Conservation (phyloP, 2,329 filamentous ascomycete species). For the Xylaria sp. region DNA sequence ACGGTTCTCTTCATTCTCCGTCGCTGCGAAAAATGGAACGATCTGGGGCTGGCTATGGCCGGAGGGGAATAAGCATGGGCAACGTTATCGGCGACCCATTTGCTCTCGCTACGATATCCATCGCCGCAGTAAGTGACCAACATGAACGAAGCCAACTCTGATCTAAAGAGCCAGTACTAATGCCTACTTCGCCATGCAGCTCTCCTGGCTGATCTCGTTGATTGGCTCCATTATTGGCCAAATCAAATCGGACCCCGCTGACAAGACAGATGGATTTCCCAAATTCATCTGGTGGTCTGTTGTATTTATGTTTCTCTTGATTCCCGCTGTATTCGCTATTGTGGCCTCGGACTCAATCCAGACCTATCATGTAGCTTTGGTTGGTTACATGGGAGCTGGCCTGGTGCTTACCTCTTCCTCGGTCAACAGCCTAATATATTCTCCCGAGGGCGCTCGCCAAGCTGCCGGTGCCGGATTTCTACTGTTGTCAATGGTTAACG, state of each 20-base stretch:
- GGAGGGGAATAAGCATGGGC: constrained; percentile 72
- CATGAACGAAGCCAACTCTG: constrained; percentile 16
- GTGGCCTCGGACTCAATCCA: constrained; percentile 83
- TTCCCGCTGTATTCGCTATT: constrained; percentile 79
- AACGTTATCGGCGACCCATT: constrained; percentile 97
- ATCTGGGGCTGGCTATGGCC: constrained; percentile 61
- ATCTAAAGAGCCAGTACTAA: background rate
- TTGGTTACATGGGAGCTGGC: constrained; percentile 83
- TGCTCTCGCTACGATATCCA: constrained; percentile 90
- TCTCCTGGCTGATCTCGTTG: constrained; percentile 94
- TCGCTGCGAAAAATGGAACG: constrained; percentile 83
- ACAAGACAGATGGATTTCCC: constrained; percentile 60
- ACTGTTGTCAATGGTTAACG: constrained; percentile 87
- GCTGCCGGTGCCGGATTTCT: constrained; percentile 93
- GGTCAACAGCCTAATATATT: constrained; percentile 86
- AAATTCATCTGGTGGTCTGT: constrained; percentile 93
- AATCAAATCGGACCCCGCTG: constrained; percentile 51
- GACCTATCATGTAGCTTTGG: constrained; percentile 90
- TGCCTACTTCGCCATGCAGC: constrained; percentile 57
- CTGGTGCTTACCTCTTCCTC: constrained; percentile 85
- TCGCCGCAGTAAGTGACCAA: constrained; percentile 76
- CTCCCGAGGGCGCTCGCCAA: constrained; percentile 72
- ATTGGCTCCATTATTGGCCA: constrained; percentile 80
- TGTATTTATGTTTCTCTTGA: constrained; percentile 83
- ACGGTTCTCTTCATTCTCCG: constrained; percentile 74